Conservation (phyloP, 129 eudicot genomes). For the Scalesia atractyloides region DNA sequence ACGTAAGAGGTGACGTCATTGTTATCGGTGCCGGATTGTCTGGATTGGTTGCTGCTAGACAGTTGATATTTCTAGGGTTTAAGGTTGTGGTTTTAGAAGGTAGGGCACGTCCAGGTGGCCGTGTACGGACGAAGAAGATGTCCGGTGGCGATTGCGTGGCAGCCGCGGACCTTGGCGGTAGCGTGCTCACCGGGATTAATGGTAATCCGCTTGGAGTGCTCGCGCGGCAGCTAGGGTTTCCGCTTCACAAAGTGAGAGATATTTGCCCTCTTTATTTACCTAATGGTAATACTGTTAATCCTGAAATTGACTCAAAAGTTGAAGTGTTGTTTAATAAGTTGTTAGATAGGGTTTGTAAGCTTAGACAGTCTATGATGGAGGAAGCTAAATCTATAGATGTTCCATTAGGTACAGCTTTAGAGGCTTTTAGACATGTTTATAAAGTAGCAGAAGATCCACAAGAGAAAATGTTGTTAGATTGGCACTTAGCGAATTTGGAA, state of each 20-base stretch:
- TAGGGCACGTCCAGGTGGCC: slow-evolving; percentile 75
- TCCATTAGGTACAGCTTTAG: slow-evolving; percentile 80
- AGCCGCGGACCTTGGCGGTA: slow-evolving; percentile 93
- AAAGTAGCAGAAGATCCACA: slow-evolving; percentile 81
- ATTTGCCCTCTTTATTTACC: slow-evolving; percentile 91
- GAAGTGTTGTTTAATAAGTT: slow-evolving; percentile 78
- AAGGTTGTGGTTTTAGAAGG: slow-evolving; percentile 86
- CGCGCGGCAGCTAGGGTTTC: slow-evolving; percentile 83
- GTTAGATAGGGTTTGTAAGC: slow-evolving; percentile 96
- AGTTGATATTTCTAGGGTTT: slow-evolving; percentile 77
- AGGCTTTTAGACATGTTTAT: slow-evolving; percentile 77
- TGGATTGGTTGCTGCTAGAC: slow-evolving; percentile 86
- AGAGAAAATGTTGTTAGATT: slow-evolving; percentile 89
- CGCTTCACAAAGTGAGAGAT: slow-evolving; percentile 93
- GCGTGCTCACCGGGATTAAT: slow-evolving; percentile 93
- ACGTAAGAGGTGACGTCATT: slow-evolving; percentile 50
- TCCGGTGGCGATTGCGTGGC: slow-evolving; percentile 50
- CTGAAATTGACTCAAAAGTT: slow-evolving; percentile 80
- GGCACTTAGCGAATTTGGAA: slow-evolving; percentile 97
- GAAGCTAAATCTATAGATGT: slow-evolving; percentile 82
- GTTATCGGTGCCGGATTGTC: slow-evolving; percentile 86
- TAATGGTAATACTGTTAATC: slow-evolving; percentile 74
- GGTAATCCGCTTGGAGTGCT: slow-evolving; percentile 95
- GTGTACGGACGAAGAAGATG: slow-evolving; percentile 80
- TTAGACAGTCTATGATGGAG: slow-evolving; percentile 92